Evolutionary conservation across 2,329 filamentous ascomycete species (phyloP).

Genomic region (Ascochyta viciae-villosae): DNA sequence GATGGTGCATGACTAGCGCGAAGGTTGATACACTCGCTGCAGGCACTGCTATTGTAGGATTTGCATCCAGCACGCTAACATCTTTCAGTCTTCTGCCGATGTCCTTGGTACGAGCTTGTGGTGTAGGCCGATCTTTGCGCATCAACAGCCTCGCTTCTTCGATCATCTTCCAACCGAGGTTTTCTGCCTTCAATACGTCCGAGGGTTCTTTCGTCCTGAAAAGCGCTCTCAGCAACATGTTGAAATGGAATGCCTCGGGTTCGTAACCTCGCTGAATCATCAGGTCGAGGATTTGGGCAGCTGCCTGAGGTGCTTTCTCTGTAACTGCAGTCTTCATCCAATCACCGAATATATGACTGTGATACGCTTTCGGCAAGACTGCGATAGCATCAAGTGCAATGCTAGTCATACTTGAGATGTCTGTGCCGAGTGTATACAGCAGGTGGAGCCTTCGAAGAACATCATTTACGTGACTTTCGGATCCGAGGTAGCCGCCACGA

Average conservation of each 20-base stretch:
- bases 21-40: constrained; percentile 41
- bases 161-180: constrained; percentile 48
- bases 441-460: constrained; percentile 37
- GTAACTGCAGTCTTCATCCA: constrained; percentile 88
- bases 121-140: neutral
- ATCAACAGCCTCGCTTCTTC: constrained; percentile 24
- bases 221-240: constrained; percentile 82
- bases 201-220: constrained; percentile 57
- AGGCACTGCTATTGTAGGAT: constrained; percentile 25
- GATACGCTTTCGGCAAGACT: constrained; percentile 61
- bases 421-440: constrained; percentile 37
- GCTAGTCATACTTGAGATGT: constrained; percentile 39
- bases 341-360: constrained; percentile 84
- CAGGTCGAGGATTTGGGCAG: constrained; percentile 74
- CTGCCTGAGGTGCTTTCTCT: constrained; percentile 65
- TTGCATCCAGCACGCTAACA: neutral
- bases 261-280: constrained; percentile 74
- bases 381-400: constrained; percentile 54
- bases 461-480: constrained; percentile 47
- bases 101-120: neutral
- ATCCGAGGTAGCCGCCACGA: constrained; percentile 56
- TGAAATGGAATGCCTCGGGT: constrained; percentile 77
- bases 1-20: constrained; percentile 42
- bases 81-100: constrained; percentile 9
- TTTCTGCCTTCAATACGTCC: constrained; percentile 41